phyloP scores from a whole-genome alignment of 345 rosid genomes.

The Luvunga scandens region DNA sequence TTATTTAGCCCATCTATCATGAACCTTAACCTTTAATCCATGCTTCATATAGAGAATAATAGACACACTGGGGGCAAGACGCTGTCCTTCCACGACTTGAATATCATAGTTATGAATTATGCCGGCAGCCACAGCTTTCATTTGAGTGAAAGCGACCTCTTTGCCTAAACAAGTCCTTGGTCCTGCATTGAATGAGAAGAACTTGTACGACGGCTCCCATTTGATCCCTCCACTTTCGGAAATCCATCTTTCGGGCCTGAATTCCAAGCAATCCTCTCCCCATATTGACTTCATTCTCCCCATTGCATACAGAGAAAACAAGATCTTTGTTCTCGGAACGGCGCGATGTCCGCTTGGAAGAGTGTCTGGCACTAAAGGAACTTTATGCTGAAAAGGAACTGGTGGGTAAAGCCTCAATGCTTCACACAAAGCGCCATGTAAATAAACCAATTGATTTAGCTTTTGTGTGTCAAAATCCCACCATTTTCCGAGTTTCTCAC shows the following conservation, averaged over 20 bases:
- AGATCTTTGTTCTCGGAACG: slow-evolving; percentile 8
- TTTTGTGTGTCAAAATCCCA: slow-evolving; percentile 2
- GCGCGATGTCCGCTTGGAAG: slow-evolving; percentile 44
- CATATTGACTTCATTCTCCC: slow-evolving; percentile 32
- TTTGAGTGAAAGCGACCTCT: slow-evolving; percentile 1
- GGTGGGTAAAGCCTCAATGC: slow-evolving; percentile 37
- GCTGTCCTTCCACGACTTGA: neutral
- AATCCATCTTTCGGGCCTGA: slow-evolving; percentile 46
- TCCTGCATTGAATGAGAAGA: slow-evolving; percentile 9
- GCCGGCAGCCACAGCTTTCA: slow-evolving; percentile 4
- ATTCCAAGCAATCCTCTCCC: slow-evolving; percentile 41
- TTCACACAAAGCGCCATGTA: slow-evolving; percentile 38
- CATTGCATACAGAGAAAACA: slow-evolving; percentile 29
- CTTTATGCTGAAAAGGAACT: slow-evolving; percentile 32
- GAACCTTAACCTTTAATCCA: slow-evolving; percentile 1
- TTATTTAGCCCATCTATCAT: neutral
- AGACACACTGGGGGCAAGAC: neutral
- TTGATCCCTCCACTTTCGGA: slow-evolving; percentile 23
- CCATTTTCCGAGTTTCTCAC: neutral
- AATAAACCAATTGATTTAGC: slow-evolving; percentile 24
- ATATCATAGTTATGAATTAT: neutral
- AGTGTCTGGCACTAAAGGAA: slow-evolving; percentile 12
- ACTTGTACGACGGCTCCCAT: slow-evolving; percentile 8
- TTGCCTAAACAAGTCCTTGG: slow-evolving; percentile 11
- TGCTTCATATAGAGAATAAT: neutral